These are phyloP conservation scores for Cytospora mali DNA, from an alignment of 2,329 filamentous ascomycete species.

Conservation along the genomic window DNA sequence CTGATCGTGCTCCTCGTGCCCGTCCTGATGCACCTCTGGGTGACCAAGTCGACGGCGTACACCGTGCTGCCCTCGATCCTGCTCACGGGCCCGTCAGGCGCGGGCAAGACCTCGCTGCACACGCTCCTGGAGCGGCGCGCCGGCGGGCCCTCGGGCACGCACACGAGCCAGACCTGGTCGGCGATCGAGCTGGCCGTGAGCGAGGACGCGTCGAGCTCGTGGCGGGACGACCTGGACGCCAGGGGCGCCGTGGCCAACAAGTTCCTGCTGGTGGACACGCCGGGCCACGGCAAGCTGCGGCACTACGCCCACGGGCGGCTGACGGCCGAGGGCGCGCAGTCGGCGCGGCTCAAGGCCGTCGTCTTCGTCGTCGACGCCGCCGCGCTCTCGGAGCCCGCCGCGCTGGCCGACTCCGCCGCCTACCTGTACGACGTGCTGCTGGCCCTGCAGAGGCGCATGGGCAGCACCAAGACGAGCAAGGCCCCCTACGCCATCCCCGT, in stretches of 20 bases:
- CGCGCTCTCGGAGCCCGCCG: slow-evolving; percentile 60
- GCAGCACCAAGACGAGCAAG: slow-evolving; percentile 46
- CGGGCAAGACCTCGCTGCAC: slow-evolving; percentile 87
- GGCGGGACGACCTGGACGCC: slow-evolving; percentile 58
- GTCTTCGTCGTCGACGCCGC: slow-evolving; percentile 90
- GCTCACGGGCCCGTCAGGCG: slow-evolving; percentile 76
- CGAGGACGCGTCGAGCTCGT: slow-evolving; percentile 49
- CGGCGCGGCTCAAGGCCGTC: slow-evolving; percentile 65
- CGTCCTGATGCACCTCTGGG: slow-evolving; percentile 73
- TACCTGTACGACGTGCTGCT: slow-evolving; percentile 93
- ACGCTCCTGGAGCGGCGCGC: slow-evolving; percentile 68
- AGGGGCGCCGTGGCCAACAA: slow-evolving; percentile 61
- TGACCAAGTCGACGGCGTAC: slow-evolving; percentile 69
- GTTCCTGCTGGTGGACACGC: slow-evolving; percentile 83
- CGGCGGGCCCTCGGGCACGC: slow-evolving; percentile 46
- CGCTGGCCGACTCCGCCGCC: slow-evolving; percentile 71
- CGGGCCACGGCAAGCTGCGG: slow-evolving; percentile 93
- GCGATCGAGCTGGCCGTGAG: slow-evolving; percentile 59
- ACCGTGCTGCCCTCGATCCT: slow-evolving; percentile 75
- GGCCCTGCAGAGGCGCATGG: slow-evolving; percentile 69
- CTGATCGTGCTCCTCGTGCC: slow-evolving; percentile 74
- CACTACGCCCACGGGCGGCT: slow-evolving; percentile 63
- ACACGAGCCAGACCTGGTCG: slow-evolving; percentile 56
- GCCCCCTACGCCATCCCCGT: slow-evolving; percentile 67
- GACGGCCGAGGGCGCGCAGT: slow-evolving; percentile 36